Conservation (phyloP, 768 basidiomycete genomes). For the Collybia mongolica region DNA sequence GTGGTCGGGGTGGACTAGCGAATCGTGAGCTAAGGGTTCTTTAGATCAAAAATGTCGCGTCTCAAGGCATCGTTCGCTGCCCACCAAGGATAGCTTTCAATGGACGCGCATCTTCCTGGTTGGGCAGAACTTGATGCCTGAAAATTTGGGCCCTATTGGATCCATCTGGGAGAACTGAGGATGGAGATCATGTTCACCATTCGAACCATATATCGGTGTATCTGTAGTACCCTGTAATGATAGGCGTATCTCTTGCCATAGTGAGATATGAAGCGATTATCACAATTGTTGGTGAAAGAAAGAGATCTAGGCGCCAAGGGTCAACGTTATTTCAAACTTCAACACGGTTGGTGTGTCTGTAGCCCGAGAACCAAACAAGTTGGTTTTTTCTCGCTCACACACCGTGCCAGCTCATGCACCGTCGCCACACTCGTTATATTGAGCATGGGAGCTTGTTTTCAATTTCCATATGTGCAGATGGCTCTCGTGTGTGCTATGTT, state of each 20-base stretch:
- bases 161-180: background rate
- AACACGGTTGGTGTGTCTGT: constrained; percentile 9
- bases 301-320: no score
- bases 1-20: constrained; percentile 67
- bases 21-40: constrained; percentile 52
- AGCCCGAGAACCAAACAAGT: constrained; percentile 23
- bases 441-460: no score
- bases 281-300: background rate
- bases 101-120: constrained; percentile 54
- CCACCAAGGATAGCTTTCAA: constrained; percentile 67
- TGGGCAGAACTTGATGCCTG: constrained; percentile 60
- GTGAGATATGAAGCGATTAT: constrained; percentile 9
- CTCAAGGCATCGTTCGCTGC: constrained; percentile 2
- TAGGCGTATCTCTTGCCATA: constrained; percentile 32
- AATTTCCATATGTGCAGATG: no score
- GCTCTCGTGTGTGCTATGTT: no score
- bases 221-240: constrained; percentile 73
- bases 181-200: constrained; percentile 43
- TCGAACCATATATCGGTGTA: constrained; percentile 87
- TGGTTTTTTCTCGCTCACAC: constrained; percentile 12
- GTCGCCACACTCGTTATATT: no score
- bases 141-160: background rate
- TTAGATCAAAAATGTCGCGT: background rate
- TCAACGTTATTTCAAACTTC: no score
- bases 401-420: no score